Conservation (phyloP, 1,139 yeast genomes). For the Debaryomyces subglobosus region DNA sequence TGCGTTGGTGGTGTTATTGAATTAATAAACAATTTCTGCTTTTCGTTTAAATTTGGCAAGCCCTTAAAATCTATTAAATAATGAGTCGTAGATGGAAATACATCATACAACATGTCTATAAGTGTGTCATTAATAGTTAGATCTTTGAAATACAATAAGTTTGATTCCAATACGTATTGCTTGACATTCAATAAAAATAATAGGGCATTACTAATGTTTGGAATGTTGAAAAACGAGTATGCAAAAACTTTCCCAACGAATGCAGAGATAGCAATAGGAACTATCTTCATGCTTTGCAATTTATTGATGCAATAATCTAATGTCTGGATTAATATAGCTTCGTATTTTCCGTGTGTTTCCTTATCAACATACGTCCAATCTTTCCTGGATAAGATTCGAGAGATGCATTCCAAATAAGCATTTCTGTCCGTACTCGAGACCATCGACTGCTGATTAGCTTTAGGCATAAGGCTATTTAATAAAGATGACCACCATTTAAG, state of each 20-base stretch:
- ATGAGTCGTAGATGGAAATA: slow-evolving; percentile 46
- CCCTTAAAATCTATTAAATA: slow-evolving; percentile 42
- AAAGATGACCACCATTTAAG: slow-evolving; percentile 70
- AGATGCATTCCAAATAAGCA: slow-evolving; percentile 74
- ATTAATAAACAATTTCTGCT: slow-evolving; percentile 34
- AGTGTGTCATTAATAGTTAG: not conserved
- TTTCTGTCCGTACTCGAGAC: slow-evolving; percentile 52
- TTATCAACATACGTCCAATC: slow-evolving; percentile 57
- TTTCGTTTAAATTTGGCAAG: slow-evolving; percentile 22
- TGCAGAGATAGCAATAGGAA: slow-evolving; percentile 65
- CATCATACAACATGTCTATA: slow-evolving; percentile 13
- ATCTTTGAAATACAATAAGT: not conserved
- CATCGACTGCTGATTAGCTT: slow-evolving; percentile 26
- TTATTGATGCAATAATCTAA: slow-evolving; percentile 57
- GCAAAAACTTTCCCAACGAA: slow-evolving; percentile 84
- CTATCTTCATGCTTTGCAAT: slow-evolving; percentile 52
- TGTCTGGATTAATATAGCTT: slow-evolving; percentile 50
- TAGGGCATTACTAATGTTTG: slow-evolving; percentile 64
- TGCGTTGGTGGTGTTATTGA: slow-evolving; percentile 52
- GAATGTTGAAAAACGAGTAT: slow-evolving; percentile 60
- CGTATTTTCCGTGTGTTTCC: slow-evolving; percentile 29
- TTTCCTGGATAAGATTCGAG: slow-evolving; percentile 61
- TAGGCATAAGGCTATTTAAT: slow-evolving; percentile 44
- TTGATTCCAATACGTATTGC: slow-evolving; percentile 34
- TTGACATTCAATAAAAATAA: slow-evolving; percentile 64